Evolutionary conservation across 192 early-diverging fungal genomes (phyloP).

Genomic region (Linnemannia zychae): DNA sequence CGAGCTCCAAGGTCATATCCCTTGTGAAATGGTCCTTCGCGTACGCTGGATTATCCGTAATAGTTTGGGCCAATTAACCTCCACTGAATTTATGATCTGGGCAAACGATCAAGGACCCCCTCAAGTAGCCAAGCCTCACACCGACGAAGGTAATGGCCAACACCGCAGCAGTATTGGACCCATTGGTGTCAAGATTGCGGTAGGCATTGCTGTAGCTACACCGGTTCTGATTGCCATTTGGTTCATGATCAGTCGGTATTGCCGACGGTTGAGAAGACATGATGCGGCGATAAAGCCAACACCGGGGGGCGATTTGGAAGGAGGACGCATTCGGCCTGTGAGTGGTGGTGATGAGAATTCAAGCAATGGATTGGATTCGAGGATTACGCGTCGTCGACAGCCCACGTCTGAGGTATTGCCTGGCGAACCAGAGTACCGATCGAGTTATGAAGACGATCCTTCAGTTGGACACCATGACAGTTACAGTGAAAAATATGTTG

Average conservation of each 20-base stretch:
- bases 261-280: background rate
- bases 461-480: slow-evolving; percentile 26
- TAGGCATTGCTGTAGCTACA: slow-evolving; percentile 7
- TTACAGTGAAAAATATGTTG: slow-evolving; percentile 25
- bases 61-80: background rate
- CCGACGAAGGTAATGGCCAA: background rate
- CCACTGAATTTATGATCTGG: slow-evolving; percentile 21
- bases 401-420: background rate
- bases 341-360: background rate
- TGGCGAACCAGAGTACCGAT: slow-evolving; percentile 7
- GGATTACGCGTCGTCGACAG: background rate
- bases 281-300: background rate
- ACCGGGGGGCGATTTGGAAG: background rate
- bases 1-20: background rate
- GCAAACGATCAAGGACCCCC: background rate
- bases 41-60: slow-evolving; percentile 10
- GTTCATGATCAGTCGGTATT: slow-evolving; percentile 8
- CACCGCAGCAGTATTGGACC: background rate
- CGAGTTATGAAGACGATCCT: slow-evolving; percentile 25
- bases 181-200: slow-evolving; percentile 5
- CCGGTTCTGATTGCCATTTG: slow-evolving; percentile 9
- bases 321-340: background rate
- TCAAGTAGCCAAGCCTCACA: background rate
- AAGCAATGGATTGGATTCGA: background rate
- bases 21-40: slow-evolving; percentile 9